Evolutionary conservation across 495 filamentous ascomycete genomes (phyloP).

Genomic region (Podospora sp.): DNA sequence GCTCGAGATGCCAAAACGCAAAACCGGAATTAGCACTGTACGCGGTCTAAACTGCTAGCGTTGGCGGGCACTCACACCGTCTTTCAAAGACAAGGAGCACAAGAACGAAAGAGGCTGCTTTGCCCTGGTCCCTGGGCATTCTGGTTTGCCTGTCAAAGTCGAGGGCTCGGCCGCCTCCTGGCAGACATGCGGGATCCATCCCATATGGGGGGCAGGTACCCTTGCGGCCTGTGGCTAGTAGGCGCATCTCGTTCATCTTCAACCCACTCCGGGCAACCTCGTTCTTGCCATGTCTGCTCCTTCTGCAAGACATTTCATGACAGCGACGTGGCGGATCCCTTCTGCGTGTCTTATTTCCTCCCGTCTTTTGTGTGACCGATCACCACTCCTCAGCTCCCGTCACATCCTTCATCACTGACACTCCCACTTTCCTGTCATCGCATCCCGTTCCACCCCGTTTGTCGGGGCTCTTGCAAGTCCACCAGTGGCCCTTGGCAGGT

Average conservation of each 20-base stretch:
- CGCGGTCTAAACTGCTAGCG: neutral
- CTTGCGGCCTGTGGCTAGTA: conserved; percentile 1
- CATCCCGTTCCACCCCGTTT: neutral
- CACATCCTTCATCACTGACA: neutral
- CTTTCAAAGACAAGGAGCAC: conserved; percentile 19
- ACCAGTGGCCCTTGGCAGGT: neutral
- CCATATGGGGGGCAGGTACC: neutral
- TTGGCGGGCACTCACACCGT: conserved; percentile 12
- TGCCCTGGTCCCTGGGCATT: conserved; percentile 5
- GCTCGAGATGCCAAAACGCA: conserved; percentile 4
- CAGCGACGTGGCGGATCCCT: neutral
- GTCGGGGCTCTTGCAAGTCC: neutral
- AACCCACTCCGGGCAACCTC: no score
- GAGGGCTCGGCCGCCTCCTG: neutral
- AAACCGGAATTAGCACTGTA: conserved; percentile 8
- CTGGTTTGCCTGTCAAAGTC: neutral
- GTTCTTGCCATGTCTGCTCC: neutral
- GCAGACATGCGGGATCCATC: neutral
- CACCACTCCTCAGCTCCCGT: neutral
- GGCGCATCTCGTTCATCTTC: neutral
- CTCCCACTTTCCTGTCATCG: neutral
- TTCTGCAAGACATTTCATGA: conserved; percentile 1
- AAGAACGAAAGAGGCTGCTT: conserved; percentile 10
- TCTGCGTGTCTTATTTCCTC: neutral
- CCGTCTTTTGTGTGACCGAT: neutral